Evolutionary conservation across 2,329 filamentous ascomycete species (phyloP), one percentile per base, ranked within the genome.

Genomic region (Cercospora janseana): DNA sequence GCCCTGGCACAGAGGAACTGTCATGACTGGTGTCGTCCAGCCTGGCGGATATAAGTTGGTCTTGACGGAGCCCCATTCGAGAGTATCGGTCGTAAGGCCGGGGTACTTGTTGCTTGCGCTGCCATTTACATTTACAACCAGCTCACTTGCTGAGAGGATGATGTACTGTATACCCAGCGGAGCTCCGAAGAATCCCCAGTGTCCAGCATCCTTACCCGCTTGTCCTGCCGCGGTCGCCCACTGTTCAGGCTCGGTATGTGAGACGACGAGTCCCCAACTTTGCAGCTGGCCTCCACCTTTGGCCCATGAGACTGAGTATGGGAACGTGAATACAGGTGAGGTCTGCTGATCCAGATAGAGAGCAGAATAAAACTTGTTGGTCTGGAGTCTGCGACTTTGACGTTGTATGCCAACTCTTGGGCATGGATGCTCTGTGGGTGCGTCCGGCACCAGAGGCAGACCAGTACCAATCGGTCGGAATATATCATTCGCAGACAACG

Each of bases 1-100:
- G 8, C 93, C 93, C 65, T 97, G 92, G 0, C 95, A 82, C 6
- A 96, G 66, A 0, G 91, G 90, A 57, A 95, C 89, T 0, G 81
- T 85, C 15, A 97, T 78, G 1, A 79, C 75, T 0, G 85, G 79
- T 1, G 74, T 67, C 6, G 78, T 75, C 44, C 51, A 58, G 24
- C 55, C 59, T 2, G 73, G 73, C n/a, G 68, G 64, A 43, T 73
- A 78, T 24, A 97, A 74, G 35, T 87, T 85, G 37, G 89, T 81
- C 56, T 88, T 82, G 10, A 77, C 78, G 0, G 80, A 82, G 60
- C 83, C 81, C 2, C 76, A 76, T 46, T 74, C 68, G 18, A 79
- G 70, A 0, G 75, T 72, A 47, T 81, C 76, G 0, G 75, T 75
- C 0, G 72, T 78, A 18, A 85, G 65, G 4, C 51, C 55, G 8